phyloP scores from a whole-genome alignment of 345 rosid genomes.

The Sisymbrium irio region DNA sequence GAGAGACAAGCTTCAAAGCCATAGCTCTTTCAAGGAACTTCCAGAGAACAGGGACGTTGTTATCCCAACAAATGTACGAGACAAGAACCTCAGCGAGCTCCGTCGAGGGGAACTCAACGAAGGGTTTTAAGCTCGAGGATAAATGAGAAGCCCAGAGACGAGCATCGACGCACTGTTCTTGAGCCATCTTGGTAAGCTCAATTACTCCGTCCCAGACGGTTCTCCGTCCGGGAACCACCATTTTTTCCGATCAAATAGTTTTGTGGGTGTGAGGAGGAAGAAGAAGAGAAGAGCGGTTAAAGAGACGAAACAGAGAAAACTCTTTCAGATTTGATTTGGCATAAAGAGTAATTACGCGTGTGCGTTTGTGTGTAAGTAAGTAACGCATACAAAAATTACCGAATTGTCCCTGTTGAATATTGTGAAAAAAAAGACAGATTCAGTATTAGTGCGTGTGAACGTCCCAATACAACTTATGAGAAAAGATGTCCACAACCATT shows the following conservation, averaged over 20 bases:
- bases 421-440: background rate
- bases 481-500: background rate
- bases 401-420: background rate
- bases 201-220: slow-evolving; percentile 62
- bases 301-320: background rate
- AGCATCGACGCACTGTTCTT: slow-evolving; percentile 62
- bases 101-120: slow-evolving; percentile 62
- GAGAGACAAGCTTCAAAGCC: slow-evolving; percentile 63
- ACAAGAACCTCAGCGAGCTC: slow-evolving; percentile 70
- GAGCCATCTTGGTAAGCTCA: slow-evolving; percentile 65
- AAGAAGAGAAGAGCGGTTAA: slow-evolving; percentile 22
- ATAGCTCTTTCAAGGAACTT: slow-evolving; percentile 87
- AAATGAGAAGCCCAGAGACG: slow-evolving; percentile 70
- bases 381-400: background rate
- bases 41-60: slow-evolving; percentile 81
- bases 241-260: slow-evolving; percentile 5
- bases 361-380: background rate
- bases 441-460: slow-evolving; percentile 2
- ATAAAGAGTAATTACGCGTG: background rate
- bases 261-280: background rate
- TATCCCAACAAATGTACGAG: slow-evolving; percentile 81
- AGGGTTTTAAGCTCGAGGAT: slow-evolving; percentile 54
- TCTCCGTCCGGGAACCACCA: slow-evolving; percentile 40
- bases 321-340: slow-evolving; percentile 27
- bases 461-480: slow-evolving; percentile 6